Percentiles rank a stretch among this genome's conserved stretches.
Conservation (phyloP, 2,329 filamentous ascomycete genomes). For the Atkinsonella hypoxylon region DNA sequence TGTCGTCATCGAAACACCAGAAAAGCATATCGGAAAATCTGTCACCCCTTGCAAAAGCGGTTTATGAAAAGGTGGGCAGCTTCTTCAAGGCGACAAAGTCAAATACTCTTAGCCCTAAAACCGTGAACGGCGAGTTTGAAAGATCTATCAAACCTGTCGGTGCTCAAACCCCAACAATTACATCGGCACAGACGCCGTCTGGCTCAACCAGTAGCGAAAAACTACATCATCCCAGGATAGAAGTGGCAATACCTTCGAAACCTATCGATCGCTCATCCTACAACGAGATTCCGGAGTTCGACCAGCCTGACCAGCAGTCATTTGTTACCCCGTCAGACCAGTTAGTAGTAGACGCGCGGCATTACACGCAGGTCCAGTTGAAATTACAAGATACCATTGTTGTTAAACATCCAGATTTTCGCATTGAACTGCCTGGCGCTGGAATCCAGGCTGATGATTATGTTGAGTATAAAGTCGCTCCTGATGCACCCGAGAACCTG, state of each 20-base stretch:
- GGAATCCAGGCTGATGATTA: constrained; percentile 43
- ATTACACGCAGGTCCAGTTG: constrained; percentile 6
- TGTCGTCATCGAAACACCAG: constrained; percentile 11
- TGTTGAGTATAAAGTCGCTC: constrained; percentile 31
- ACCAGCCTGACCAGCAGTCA: constrained; percentile 8
- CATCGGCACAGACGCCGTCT: not conserved
- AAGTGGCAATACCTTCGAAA: constrained; percentile 36
- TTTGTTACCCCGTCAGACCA: constrained; percentile 9
- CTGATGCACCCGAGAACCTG: constrained; percentile 34
- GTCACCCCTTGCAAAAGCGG: constrained; percentile 33
- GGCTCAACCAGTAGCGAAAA: not conserved
- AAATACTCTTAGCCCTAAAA: constrained; percentile 16
- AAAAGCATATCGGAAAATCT: constrained; percentile 28
- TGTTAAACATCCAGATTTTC: constrained; percentile 21
- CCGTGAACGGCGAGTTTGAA: constrained; percentile 24
- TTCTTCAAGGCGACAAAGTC: constrained; percentile 28
- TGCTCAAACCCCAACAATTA: constrained; percentile 4
- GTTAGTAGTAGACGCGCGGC: constrained; percentile 6
- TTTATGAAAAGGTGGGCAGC: constrained; percentile 28
- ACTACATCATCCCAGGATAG: constrained; percentile 24
- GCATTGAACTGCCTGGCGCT: constrained; percentile 34
- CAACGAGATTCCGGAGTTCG: constrained; percentile 17
- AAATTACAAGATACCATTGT: not conserved
- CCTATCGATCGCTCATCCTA: constrained; percentile 26
- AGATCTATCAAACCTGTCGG: constrained; percentile 11